A percentile compares a stretch with the other conserved stretches of the same genome.
These are phyloP conservation scores for Colletotrichum cuscutae DNA, from an alignment of 2,329 filamentous ascomycete species.

Conservation along the genomic window DNA sequence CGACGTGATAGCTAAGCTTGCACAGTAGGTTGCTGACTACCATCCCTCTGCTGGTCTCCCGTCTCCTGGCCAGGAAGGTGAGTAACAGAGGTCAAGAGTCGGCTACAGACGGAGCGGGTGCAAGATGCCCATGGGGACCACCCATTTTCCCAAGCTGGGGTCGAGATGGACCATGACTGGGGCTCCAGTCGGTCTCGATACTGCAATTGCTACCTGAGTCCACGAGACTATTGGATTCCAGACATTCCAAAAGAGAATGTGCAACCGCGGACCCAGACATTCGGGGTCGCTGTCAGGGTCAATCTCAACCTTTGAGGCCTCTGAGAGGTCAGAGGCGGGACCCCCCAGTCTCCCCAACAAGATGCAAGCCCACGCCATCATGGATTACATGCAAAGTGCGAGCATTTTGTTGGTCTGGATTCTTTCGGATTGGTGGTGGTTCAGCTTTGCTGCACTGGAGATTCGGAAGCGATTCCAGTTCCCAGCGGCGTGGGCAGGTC, in stretches of 20 bases:
- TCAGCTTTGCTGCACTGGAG: not conserved
- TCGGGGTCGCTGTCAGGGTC: not conserved
- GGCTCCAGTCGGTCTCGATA: not conserved
- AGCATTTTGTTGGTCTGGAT: not conserved
- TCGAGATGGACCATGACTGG: not conserved
- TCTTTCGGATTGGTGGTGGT: not conserved
- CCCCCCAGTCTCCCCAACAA: not conserved
- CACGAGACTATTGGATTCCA: slow-evolving; percentile 15
- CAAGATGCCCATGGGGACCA: not conserved
- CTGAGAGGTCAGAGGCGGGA: not conserved
- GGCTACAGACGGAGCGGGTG: not conserved
- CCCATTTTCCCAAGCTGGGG: too few species aligned
- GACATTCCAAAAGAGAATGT: not conserved
- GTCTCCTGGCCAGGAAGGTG: not conserved
- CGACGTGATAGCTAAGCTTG: not conserved
- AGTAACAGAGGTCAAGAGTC: not conserved
- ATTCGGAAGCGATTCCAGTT: slow-evolving; percentile 8
- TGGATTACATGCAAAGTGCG: not conserved
- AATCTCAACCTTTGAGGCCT: not conserved
- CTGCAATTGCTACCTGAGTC: not conserved
- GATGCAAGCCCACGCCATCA: slow-evolving; percentile 16
- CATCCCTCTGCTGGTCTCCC: slow-evolving; percentile 3
- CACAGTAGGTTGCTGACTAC: not conserved
- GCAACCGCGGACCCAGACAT: not conserved
- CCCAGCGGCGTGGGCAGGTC: slow-evolving; percentile 8